A percentile compares a stretch with the other conserved stretches of the same genome.
These are phyloP conservation scores for Colletotrichum tropicicola DNA, from an alignment of 2,329 filamentous ascomycete species.

Conservation along the genomic window DNA sequence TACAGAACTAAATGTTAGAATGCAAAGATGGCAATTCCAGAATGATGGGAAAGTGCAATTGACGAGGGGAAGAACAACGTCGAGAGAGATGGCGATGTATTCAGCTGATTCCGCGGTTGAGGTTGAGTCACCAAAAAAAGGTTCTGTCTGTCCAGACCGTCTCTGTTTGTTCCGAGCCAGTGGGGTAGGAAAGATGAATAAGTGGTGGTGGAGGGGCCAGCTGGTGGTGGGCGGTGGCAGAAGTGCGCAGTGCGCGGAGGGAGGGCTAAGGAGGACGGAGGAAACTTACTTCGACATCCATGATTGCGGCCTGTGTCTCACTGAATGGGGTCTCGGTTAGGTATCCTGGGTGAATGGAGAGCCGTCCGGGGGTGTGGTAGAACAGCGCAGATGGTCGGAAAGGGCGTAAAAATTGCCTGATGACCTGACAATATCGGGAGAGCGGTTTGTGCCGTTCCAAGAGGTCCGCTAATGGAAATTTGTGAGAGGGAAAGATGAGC, in stretches of 20 bases:
- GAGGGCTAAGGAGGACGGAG: constrained; percentile 28
- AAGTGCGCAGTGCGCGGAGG: constrained; percentile 23
- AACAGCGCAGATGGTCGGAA: constrained; percentile 3
- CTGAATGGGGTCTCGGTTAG: constrained; percentile 28
- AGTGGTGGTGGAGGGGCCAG: constrained; percentile 27
- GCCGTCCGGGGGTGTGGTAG: constrained; percentile 4
- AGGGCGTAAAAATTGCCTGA: not conserved
- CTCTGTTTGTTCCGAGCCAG: constrained; percentile 18
- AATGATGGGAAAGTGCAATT: not conserved
- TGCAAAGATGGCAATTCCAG: not conserved
- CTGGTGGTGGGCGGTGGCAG: constrained; percentile 18
- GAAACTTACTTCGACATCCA: constrained; percentile 45
- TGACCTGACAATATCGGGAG: constrained; percentile 8
- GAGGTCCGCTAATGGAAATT: constrained; percentile 18
- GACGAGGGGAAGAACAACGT: constrained; percentile 17
- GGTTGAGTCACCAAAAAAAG: constrained; percentile 28
- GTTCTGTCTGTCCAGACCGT: constrained; percentile 22
- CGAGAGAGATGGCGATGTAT: not conserved
- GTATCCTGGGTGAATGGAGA: constrained; percentile 23
- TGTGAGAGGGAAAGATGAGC: constrained; percentile 17
- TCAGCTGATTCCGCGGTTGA: not conserved
- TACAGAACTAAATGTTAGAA: constrained; percentile 24
- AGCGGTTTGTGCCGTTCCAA: constrained; percentile 5
- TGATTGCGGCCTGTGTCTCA: constrained; percentile 36
- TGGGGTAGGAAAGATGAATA: constrained; percentile 27